Percentiles rank a stretch among this genome's conserved stretches.
These are phyloP conservation scores for Exidia glandulosa DNA, from an alignment of 768 basidiomycete species.

Conservation along the genomic window DNA sequence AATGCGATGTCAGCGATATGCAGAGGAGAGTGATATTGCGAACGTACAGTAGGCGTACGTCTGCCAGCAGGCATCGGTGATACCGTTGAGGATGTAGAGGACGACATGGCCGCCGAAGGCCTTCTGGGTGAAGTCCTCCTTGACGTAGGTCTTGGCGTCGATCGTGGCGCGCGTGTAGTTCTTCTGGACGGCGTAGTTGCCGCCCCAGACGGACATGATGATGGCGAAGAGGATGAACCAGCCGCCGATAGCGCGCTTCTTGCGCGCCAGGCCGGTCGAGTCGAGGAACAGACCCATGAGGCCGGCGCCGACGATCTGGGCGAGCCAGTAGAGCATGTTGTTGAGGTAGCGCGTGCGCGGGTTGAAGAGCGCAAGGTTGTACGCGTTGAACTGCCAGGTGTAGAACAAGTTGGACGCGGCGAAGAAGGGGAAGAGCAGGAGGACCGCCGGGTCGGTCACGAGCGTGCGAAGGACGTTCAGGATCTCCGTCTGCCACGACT, in stretches of 20 bases:
- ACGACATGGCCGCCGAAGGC: constrained; percentile 44
- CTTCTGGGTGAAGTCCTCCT: constrained; percentile 49
- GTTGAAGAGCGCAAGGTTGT: constrained; percentile 66
- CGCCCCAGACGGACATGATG: constrained; percentile 66
- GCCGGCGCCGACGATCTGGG: constrained; percentile 68
- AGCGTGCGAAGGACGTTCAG: constrained; percentile 57
- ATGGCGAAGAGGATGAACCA: constrained; percentile 52
- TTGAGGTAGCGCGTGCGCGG: constrained; percentile 70
- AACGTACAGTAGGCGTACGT: constrained; percentile 54
- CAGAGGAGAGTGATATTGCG: neutral
- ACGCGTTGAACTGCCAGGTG: constrained; percentile 78
- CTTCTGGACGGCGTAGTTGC: constrained; percentile 37
- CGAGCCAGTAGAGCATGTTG: constrained; percentile 67
- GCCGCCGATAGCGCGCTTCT: constrained; percentile 57
- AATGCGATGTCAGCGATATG: neutral
- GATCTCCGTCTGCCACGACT: constrained; percentile 68
- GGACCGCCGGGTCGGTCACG: constrained; percentile 55
- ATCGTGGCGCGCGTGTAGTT: constrained; percentile 42
- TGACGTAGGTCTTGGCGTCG: constrained; percentile 19
- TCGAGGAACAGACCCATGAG: constrained; percentile 64
- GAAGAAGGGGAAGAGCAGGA: constrained; percentile 82
- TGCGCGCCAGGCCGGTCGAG: constrained; percentile 39
- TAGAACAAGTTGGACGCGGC: constrained; percentile 43
- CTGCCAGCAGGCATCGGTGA: constrained; percentile 80
- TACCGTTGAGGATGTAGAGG: constrained; percentile 61